Evolutionary conservation across 192 early-diverging fungal genomes (phyloP), one percentile per base, ranked within the genome.

Genomic region (Backusella liffmaniae): DNA sequence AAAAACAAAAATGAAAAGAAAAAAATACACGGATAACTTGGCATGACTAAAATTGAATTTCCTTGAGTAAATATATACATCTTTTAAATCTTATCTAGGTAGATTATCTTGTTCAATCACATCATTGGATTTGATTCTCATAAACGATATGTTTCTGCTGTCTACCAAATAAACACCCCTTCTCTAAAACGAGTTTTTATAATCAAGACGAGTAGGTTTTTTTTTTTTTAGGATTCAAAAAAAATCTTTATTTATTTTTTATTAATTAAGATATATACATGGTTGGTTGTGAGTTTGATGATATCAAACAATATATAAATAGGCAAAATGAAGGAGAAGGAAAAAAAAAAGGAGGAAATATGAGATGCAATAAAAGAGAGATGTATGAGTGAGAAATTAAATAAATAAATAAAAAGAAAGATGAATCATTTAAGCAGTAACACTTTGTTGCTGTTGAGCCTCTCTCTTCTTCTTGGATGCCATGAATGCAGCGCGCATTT

Each of bases 401-500:
- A 62, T 62, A 62, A 62, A 29, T 62, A 62, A 12, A 26, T 4
- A 23, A 13, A 10, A 9, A 56, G n/a, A 32, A 32, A 32, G 32
- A 3, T 32, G 2, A 32, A 9, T 23, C 2, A 53, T 21, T 56
- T 62, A 62, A 62, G 56, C 56, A 29, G 56, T 29, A 4, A 62
- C 56, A 10, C 56, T 62, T 12, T 62, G 56, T 37, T 73, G 67
- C 34, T 73, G 39, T 23, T 75, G 70, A 69, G 78, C 67, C 59
- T 91, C 89, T 80, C 87, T 85, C 86, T 91, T 89, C 86, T 95
- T 92, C 81, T 89, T 89, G 26, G 91, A 87, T 0, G 92, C 93
- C 72, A 93, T 76, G 81, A 91, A 96, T 36, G 87, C 88, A 6
- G 91, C 86, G 34, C 94, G 85, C 94, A 97, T 95, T 84, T 94